Conservation (phyloP, 2,329 filamentous ascomycete genomes). For the Botrytis squamosa region DNA sequence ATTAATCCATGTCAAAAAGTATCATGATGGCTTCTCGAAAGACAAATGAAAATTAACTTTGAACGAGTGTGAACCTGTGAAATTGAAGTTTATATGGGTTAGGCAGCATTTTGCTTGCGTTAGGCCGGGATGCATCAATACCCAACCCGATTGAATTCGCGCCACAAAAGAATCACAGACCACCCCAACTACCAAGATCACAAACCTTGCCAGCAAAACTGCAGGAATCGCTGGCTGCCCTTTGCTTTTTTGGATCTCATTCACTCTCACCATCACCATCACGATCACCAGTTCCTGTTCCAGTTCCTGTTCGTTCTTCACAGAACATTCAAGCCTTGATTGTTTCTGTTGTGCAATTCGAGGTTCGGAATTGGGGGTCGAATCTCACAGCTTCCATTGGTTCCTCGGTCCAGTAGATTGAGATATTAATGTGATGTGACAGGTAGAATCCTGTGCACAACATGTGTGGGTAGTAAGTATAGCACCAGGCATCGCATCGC, state of each 20-base stretch:
- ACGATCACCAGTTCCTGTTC: neutral
- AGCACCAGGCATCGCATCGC: constrained; percentile 1
- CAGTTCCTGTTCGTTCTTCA: neutral
- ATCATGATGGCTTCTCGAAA: constrained; percentile 25
- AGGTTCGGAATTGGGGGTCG: neutral
- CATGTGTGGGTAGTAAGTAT: constrained; percentile 7
- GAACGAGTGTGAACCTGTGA: constrained; percentile 16
- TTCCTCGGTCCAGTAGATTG: neutral
- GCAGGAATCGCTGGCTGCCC: constrained; percentile 32
- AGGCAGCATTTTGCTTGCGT: constrained; percentile 18
- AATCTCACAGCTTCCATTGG: neutral
- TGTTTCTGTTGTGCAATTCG: constrained; percentile 9
- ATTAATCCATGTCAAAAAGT: constrained; percentile 17
- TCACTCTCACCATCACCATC: neutral
- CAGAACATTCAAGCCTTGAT: neutral
- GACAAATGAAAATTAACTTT: constrained; percentile 12
- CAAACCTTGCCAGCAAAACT: constrained; percentile 21
- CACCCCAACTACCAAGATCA: constrained; percentile 7
- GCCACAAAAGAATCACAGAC: constrained; percentile 20
- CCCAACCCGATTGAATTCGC: constrained; percentile 42
- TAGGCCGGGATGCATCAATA: constrained; percentile 47
- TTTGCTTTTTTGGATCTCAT: constrained; percentile 17
- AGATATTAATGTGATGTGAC: neutral
- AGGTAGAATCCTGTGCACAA: constrained; percentile 6
- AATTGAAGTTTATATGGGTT: constrained; percentile 14